Conservation (phyloP, 2,329 filamentous ascomycete genomes). For the Colletotrichum sp. region DNA sequence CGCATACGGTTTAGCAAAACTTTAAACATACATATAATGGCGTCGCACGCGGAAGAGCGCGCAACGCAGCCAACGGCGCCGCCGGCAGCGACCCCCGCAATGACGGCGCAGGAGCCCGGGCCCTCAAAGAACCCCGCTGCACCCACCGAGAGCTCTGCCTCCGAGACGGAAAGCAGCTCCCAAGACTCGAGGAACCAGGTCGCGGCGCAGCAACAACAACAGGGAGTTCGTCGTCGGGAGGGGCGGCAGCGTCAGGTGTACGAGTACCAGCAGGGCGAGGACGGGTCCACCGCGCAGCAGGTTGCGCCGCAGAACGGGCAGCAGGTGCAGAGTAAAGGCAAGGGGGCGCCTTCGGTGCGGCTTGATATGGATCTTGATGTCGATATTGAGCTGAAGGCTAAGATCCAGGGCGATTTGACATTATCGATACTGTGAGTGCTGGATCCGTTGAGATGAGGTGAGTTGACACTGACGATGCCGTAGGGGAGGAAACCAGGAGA, state of each 20-base stretch:
- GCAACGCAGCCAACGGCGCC: background rate
- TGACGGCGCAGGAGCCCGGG: background rate
- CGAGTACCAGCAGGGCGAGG: background rate
- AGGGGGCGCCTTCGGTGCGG: constrained; percentile 5
- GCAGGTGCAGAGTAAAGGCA: background rate
- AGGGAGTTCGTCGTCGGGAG: background rate
- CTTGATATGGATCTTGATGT: constrained; percentile 20
- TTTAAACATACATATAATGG: background rate
- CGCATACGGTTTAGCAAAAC: background rate
- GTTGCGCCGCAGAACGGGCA: background rate
- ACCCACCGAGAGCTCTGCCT: background rate
- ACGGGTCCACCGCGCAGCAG: background rate
- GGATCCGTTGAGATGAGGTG: background rate
- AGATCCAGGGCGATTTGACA: constrained; percentile 9
- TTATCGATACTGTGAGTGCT: constrained; percentile 7
- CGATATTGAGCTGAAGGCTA: constrained; percentile 18
- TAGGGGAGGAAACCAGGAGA: background rate
- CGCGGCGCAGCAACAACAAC: background rate
- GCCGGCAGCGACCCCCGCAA: background rate
- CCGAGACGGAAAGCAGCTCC: background rate
- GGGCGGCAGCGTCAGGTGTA: background rate
- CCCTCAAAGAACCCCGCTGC: background rate
- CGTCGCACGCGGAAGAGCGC: background rate
- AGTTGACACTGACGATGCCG: background rate
- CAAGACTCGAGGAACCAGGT: background rate